Conservation (phyloP, 257 asterid genomes). For the Nemophila menziesii region DNA sequence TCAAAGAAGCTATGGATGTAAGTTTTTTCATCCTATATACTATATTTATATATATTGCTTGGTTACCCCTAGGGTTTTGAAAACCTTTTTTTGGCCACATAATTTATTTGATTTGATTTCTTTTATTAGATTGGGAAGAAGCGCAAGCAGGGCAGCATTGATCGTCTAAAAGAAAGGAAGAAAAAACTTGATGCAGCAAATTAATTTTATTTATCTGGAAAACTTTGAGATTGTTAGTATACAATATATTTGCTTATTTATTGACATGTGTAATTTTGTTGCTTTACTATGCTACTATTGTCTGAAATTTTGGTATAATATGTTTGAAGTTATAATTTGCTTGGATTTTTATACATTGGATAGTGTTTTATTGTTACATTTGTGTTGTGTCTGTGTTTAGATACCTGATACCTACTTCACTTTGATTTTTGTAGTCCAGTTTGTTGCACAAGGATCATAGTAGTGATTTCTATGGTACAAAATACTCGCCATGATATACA, state of each 20-base stretch:
- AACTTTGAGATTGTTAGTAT: not conserved
- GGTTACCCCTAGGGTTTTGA: not conserved
- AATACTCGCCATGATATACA: too few relatives aligned
- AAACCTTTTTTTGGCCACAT: too few relatives aligned
- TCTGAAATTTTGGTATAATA: not conserved
- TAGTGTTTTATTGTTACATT: too few relatives aligned
- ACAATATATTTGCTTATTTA: too few relatives aligned
- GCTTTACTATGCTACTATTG: not conserved
- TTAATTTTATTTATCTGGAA: not conserved
- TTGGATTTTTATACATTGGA: too few relatives aligned
- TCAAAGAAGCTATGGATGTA: conserved; percentile 55
- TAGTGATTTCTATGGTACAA: too few relatives aligned
- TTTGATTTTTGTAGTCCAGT: too few relatives aligned
- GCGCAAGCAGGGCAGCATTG: conserved; percentile 25
- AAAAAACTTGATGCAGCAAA: conserved; percentile 35
- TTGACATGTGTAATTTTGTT: not conserved
- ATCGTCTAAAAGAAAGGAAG: conserved; percentile 36
- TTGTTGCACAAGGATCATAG: too few relatives aligned
- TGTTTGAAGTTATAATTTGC: too few relatives aligned
- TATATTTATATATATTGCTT: not conserved
- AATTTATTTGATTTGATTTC: not conserved
- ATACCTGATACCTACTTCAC: too few relatives aligned
- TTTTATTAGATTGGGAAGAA: conserved; percentile 38
- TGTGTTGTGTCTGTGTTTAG: too few relatives aligned
- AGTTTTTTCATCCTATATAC: conserved; percentile 1